Base-by-base conservation (phyloP, 2,329 filamentous ascomycete species). In the Dendrostoma leiphaemia region DNA sequence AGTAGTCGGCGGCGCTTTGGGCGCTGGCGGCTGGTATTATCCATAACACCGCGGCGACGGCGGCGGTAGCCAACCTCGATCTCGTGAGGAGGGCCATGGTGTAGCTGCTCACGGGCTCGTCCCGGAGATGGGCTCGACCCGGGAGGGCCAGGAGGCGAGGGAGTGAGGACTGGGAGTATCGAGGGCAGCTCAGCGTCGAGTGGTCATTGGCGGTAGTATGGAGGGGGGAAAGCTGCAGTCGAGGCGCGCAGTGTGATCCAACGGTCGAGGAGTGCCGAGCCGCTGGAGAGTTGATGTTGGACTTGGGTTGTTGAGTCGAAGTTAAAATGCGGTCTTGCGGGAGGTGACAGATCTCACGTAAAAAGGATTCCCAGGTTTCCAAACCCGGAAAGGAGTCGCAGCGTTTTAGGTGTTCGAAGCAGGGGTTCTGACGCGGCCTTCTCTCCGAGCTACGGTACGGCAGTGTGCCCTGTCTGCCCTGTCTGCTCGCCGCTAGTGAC, bases 1-100 rank as follows among this genome's bases (percentile, higher is more conserved):
- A 97, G 72, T 97, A 99, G 70, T 99, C 92, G 29, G 87, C 90
- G 44, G 90, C 87, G 2, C 81, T 79, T 56, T 69, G 63, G 53
- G 65, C 62, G 60, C 74, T 59, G 24, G 37, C 26, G 32, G 48
- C 37, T 15, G 67, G 63, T 23, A 67, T 59, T 21, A 74, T 69
- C 64, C 74, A 75, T 52, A 76, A 70, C 34, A 83, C 62, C 37
- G 74, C 72, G 40, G 79, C 67, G 19, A 60, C 61, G 51, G 63
- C 60, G 32, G 63, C 51, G 34, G 65, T 47, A 48, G 63, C 54
- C 54, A 53, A 51, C 53, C 62, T 62, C 52, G 66, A 59, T 43
- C 54, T 59, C 54, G 41, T 62, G 59, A 64, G 63, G 58, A 57
- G 54, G 43, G 63, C 58, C 62, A 65, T 52, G 51, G 43, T 54